Base-by-base conservation (phyloP, 805 yeast genomes). In the Starmera amethionina region DNA sequence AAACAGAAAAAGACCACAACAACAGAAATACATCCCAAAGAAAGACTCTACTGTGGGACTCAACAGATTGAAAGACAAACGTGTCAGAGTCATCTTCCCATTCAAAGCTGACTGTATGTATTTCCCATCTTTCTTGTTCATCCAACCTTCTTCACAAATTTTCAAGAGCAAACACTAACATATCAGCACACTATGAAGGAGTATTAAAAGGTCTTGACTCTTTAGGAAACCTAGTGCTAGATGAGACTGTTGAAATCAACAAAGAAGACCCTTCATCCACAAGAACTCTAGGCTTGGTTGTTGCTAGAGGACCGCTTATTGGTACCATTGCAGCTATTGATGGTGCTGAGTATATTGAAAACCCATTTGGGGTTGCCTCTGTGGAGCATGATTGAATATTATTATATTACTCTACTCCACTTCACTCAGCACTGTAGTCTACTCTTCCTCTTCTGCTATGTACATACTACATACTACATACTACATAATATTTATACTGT, bases 41-140 rank as follows among this genome's bases (percentile, higher is more conserved):
- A 82, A 87, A 62, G 96, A 89, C 46, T 94, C 96, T 18, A 85
- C 89, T 44, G 67, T 87, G 41, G 88, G 89, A 58, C 67, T 93
- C 44, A 75, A 79, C 46, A 82, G 77, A 54, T 85, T 83, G 58
- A 75, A 76, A 51, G 94, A 86, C 56, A 70, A 81, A 49, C 60
- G 70, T 48, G 77, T 90, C 33, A 72, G 80, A 51, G 90, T 89
- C 40, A 80, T 83, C 51, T 77, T 93, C 56, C 73, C 79, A 48
- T 95, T 95, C 11, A 96, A 96, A 7, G 27, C 27, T 22, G 27
- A 22, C 27, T 22, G 27, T 60, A 41, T 22, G 62, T 53, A 4
- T 33, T 19, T 22, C 27, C 27, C 9, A 7, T 8, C 27, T 22
- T 7, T 22, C 7, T 22, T 22, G 7, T 22, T 22, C 25, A 5